Evolutionary conservation across 148 eudicot species (phyloP).

Genomic region (Camellia granthamiana): DNA sequence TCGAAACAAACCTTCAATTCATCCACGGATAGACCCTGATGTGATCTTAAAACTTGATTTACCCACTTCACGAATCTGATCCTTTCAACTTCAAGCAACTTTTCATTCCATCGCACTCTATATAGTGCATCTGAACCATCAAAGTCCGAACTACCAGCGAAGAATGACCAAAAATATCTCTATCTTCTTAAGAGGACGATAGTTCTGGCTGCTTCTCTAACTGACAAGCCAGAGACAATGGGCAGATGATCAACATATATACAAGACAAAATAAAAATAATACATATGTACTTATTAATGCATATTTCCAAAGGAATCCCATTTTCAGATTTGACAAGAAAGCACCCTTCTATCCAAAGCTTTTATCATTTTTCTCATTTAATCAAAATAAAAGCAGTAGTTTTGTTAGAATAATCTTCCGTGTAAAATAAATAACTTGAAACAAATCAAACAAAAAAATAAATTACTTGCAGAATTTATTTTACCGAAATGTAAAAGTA

Average conservation of each 20-base stretch:
- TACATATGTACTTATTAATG: no score
- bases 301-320: no score
- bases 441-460: no score
- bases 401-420: no score
- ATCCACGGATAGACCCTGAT: neutral
- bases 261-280: no score
- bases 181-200: neutral
- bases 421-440: no score
- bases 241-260: neutral
- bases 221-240: neutral
- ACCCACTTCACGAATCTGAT: neutral
- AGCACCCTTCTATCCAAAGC: no score
- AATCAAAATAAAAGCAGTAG: no score
- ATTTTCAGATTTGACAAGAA: no score
- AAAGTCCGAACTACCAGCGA: neutral
- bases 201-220: neutral
- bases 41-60: neutral
- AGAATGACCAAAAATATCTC: neutral
- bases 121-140: neutral
- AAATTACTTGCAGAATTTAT: no score
- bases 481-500: no score
- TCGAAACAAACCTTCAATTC: neutral
- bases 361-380: no score
- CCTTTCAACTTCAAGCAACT: neutral
- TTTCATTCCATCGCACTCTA: neutral